Base-by-base conservation (phyloP, 2,329 filamentous ascomycete species). In the Dothiorella sarmentorum region DNA sequence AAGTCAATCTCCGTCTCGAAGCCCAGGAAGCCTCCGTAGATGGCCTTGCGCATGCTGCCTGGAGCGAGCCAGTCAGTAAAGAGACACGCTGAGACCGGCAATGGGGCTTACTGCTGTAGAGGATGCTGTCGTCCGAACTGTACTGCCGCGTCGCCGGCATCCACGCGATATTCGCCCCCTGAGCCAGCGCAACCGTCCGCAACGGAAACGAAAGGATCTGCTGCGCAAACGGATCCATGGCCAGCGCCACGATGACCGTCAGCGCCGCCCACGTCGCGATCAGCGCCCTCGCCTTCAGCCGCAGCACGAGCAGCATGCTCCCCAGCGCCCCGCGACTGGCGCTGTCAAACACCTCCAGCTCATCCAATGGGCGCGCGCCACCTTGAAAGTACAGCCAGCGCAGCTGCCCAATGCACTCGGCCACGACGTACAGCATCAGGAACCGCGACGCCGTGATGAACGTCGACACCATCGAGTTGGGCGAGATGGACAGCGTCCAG, bases 381-480 rank as follows among this genome's bases (percentile, higher is more conserved):
- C 4, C 45, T 7, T 60, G 37, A 53, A 68, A 70, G 56, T 69
- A 65, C 7, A 61, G 15, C 73, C 73, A 76, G 62, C 74, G 74
- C 31, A 73, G 62, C 60, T 76, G 74, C 38, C 67, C 65, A 29
- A 75, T 61, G 37, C 68, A 68, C 24, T 68, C 65, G 2, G 70
- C 66, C 11, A 71, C 58, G 7, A 67, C 63, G 4, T 71, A 62
- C 44, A 75, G 59, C 45, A 74, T 61, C 2, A 68, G 58, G 2
- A 68, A 59, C 51, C 72, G 73, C 4, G 58, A 62, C 10, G 70
- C 40, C 3, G 68, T 73, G 3, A 69, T 67, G 26, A 75, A 63
- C 53, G 72, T 57, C 4, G 73, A 64, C 11, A 76, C 64, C 9
- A 73, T 51, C 0, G 73, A 67, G 62, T 73, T 75, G 13, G 55